Evolutionary conservation across 108 stramenopile genomes (phyloP), one percentile per base, ranked within the genome.

Genomic region (Discostella stelligeroides): DNA sequence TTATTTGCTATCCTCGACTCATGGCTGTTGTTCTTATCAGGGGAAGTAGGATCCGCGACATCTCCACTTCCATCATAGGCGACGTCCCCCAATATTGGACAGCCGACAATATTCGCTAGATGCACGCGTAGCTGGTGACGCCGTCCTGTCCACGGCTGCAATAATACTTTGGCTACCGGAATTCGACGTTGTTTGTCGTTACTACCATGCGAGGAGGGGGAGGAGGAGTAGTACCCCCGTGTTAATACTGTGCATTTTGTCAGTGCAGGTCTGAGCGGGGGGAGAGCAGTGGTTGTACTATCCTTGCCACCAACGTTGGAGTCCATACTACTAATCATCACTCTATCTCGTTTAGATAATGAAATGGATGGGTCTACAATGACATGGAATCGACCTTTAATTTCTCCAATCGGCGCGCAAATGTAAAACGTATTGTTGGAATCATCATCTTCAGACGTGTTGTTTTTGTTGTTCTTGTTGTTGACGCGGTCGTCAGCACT

Each of bases 101-200:
- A 88, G 15, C 96, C 96, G 13, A 84, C 70, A 28, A 88, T 48
- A 40, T 84, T 65, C 24, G 86, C 84, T 66, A 85, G 81, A 69
- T 98, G 98, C 11, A 97, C 70, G 13, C 98, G 80, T 17, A 98
- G 76, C 79, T 98, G 97, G 79, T 98, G 98, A 18, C 96, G 79
- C 23, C 98, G 83, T n/a, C 97, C 97, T 15, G 94, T 94, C 29
- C 77, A 51, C 13, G 97, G 97, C 21, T 65, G 38, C 14, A 94
- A 66, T 21, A 65, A 43, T 8, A 98, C 89, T 72, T 97, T 95
- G 55, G 96, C 87, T 18, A 93, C 90, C 15, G 72, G 56, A 28
- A 81, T 23, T 49, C 20, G 7, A 24, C 27, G 13, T 37, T 30
- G 21, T 47, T 60, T 25, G 0, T 60, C 69, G n/a, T n/a, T n/a